Percentiles rank a stretch among this genome's conserved stretches.
Evolutionary conservation across 1,139 yeast genomes (phyloP).

Genomic region (Geotrichum histeridarum): DNA sequence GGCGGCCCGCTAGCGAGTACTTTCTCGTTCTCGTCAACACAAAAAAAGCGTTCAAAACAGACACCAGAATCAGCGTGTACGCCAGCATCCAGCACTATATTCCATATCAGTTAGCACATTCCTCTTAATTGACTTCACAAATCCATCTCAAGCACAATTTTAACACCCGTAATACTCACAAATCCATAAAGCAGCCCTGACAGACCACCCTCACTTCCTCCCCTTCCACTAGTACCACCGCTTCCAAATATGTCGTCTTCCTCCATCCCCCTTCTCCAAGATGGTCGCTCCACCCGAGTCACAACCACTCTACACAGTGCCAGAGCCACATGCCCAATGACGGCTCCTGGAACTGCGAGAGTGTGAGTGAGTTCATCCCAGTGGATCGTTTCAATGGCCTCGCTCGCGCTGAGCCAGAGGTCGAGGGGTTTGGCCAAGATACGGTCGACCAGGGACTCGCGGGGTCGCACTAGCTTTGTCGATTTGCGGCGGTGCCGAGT

Average conservation of each 20-base stretch:
- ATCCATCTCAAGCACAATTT: no score
- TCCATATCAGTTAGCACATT: neutral
- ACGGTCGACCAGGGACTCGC: constrained; percentile 11
- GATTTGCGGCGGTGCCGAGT: constrained; percentile 3
- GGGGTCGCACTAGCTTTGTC: constrained; percentile 6
- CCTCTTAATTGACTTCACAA: no score
- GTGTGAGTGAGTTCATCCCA: constrained; percentile 57
- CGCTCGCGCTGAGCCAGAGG: constrained; percentile 49
- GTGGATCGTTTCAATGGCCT: constrained; percentile 51
- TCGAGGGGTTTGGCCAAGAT: constrained; percentile 46
- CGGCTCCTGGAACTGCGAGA: constrained; percentile 48
- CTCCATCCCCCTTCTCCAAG: neutral
- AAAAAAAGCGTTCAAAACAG: constrained; percentile 7
- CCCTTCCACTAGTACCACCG: no score
- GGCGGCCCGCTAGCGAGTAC: constrained; percentile 43
- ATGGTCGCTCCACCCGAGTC: constrained; percentile 6
- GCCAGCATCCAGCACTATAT: constrained; percentile 5
- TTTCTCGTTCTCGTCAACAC: constrained; percentile 27
- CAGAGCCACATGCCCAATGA: constrained; percentile 35
- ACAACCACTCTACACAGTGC: constrained; percentile 25
- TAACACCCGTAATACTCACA: neutral
- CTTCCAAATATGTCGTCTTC: constrained; percentile 12
- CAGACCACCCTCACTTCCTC: constrained; percentile 3
- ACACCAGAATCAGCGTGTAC: constrained; percentile 5
- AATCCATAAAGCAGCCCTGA: constrained; percentile 1